Percentiles rank a stretch among this genome's conserved stretches.
phyloP scores from a whole-genome alignment of 768 basidiomycete genomes.

The Termitomyces sp. region DNA sequence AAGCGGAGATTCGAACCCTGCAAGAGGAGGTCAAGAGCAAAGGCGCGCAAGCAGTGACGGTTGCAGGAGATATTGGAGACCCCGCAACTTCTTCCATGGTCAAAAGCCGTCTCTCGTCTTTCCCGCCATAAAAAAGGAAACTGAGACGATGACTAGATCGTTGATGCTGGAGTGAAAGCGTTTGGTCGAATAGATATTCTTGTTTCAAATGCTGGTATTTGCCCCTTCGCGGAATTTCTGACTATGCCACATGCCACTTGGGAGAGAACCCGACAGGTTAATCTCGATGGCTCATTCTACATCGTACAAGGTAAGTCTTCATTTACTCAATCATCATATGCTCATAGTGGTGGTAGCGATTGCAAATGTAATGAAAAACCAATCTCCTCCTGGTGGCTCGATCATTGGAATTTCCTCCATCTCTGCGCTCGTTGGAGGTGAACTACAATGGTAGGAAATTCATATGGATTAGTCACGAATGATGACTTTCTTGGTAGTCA shows the following conservation, averaged over 20 bases:
- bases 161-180: constrained; percentile 46
- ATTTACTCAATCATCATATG: background rate
- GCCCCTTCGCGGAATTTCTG: constrained; percentile 72
- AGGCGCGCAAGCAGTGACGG: constrained; percentile 35
- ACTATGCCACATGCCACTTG: constrained; percentile 59
- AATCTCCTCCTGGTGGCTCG: constrained; percentile 63
- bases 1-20: constrained; percentile 40
- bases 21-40: constrained; percentile 37
- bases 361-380: constrained; percentile 68
- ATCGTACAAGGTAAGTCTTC: constrained; percentile 49
- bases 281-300: constrained; percentile 74
- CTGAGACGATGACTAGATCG: constrained; percentile 40
- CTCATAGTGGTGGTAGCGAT: constrained; percentile 37
- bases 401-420: constrained; percentile 78
- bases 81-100: constrained; percentile 52
- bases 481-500: constrained; percentile 32
- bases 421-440: constrained; percentile 73
- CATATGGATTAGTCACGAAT: background rate
- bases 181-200: constrained; percentile 60
- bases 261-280: constrained; percentile 63
- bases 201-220: constrained; percentile 54
- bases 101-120: constrained; percentile 1
- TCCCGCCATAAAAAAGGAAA: background rate
- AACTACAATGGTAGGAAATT: constrained; percentile 48
- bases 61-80: constrained; percentile 64